A percentile compares a stretch with the other conserved stretches of the same genome.
phyloP scores from a whole-genome alignment of 352 stramenopile genomes.

The Phytopythium mirpurense region DNA sequence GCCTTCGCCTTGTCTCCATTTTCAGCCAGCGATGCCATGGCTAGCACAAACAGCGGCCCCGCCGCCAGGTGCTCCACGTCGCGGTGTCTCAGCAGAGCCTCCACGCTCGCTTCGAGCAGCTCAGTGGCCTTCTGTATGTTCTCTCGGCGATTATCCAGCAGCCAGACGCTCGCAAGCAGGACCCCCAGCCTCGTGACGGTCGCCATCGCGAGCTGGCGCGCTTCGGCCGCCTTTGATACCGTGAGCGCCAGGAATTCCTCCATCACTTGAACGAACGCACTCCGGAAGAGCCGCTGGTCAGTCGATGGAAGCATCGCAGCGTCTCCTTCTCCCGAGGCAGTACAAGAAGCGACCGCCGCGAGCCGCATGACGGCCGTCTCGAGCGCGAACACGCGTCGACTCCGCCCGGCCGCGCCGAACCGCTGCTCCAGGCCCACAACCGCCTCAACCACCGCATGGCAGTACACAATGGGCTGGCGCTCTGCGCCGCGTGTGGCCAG shows the following conservation, averaged over 20 bases:
- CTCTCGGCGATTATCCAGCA: constrained; percentile 18
- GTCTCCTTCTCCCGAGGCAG: neutral
- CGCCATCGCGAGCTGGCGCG: constrained; percentile 1
- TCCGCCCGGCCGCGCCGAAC: neutral
- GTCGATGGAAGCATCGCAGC: neutral
- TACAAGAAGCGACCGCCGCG: neutral
- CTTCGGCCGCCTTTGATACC: neutral
- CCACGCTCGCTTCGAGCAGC: constrained; percentile 19
- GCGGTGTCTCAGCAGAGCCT: constrained; percentile 9
- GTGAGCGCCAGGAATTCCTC: constrained; percentile 4
- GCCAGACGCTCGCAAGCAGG: constrained; percentile 28
- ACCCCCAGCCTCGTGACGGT: constrained; percentile 19
- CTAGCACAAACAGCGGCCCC: constrained; percentile 39
- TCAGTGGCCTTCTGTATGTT: constrained; percentile 13
- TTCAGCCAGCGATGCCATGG: constrained; percentile 26
- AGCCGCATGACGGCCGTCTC: constrained; percentile 1
- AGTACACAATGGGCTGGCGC: neutral
- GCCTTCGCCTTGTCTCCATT: constrained; percentile 19
- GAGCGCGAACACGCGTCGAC: constrained; percentile 1
- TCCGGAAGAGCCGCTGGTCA: constrained; percentile 14
- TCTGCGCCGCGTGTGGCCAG: neutral
- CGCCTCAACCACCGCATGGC: constrained; percentile 4
- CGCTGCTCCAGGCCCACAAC: neutral
- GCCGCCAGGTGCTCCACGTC: constrained; percentile 8
- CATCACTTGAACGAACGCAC: constrained; percentile 16